Evolutionary conservation across 2,329 filamentous ascomycete genomes (phyloP), one percentile per base, ranked within the genome.

Genomic region (Pseudogymnoascus sp.): DNA sequence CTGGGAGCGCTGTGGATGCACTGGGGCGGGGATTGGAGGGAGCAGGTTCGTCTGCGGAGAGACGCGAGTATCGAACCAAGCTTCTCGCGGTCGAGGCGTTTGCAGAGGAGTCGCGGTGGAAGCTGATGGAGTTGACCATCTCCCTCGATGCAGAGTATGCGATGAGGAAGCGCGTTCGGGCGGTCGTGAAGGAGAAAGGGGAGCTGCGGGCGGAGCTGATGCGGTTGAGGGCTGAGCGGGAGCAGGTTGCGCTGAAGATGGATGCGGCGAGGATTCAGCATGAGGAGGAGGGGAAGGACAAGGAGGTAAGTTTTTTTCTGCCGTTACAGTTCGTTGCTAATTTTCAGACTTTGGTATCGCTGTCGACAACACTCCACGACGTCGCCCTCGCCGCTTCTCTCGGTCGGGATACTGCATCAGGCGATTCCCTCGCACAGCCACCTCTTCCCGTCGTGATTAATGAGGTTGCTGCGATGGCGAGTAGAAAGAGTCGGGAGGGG

Each of bases 231-330:
- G 77, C 78, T 21, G 85, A 88, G 74, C 78, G 84, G 62, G 84
- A 88, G 69, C 81, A 87, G 67, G 81, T 88, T 6, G 84, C 82
- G 4, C 73, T 88, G 16, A 81, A 80, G 45, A 87, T 86, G 79
- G 86, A 89, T 67, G 83, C 83, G 6, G 77, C 87, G n/a, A 78
- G 86, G 51, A 79, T 80, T 37, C 81, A 80, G 68, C 85, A 88
- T 64, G 84, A 87, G 66, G 78, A 75, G 2, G 81, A 83, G 28
- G 81, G 77, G 62, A 79, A 79, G 66, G 77, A 81, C 64, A 78
- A 81, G 63, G 75, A 82, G 73, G 84, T 85, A 73, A 67, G 79
- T 73, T 37, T 21, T 62, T 28, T 13, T 16, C 11, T 6, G 5
- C 2, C 2, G 25, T 13, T 57, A 4, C 6, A 57, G 10, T 57